Evolutionary conservation across 2,329 filamentous ascomycete genomes (phyloP).

Genomic region (Sclerotinia nivalis): DNA sequence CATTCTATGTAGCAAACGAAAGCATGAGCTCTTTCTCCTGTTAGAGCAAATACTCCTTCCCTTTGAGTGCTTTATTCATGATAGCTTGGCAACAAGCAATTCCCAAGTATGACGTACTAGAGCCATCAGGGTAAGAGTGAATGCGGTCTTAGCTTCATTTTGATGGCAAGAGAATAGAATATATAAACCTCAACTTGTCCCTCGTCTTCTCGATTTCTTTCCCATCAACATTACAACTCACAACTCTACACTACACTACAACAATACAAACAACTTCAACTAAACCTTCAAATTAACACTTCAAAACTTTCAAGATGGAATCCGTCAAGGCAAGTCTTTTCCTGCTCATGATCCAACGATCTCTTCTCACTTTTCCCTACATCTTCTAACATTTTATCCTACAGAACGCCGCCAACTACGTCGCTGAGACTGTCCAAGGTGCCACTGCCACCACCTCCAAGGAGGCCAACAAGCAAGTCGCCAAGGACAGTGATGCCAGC

Average conservation of each 20-base stretch:
- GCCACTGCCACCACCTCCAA: conserved; percentile 51
- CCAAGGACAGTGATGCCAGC: conserved; percentile 52
- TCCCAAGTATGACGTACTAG: conserved; percentile 10
- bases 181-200: conserved; percentile 21
- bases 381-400: not conserved
- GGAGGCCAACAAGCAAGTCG: conserved; percentile 59
- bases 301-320: conserved; percentile 41
- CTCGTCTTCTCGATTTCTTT: not conserved
- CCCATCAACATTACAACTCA: conserved; percentile 28
- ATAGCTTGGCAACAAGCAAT: not conserved
- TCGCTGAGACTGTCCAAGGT: conserved; percentile 55
- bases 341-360: not conserved
- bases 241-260: conserved; percentile 28
- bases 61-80: not conserved
- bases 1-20: not conserved
- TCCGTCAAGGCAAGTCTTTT: conserved; percentile 39
- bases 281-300: conserved; percentile 28
- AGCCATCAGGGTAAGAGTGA: not conserved
- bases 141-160: conserved; percentile 4
- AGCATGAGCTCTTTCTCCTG: not conserved
- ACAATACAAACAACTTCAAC: conserved; percentile 26
- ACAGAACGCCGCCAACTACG: conserved; percentile 56
- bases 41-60: not conserved
- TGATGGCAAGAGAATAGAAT: not conserved
- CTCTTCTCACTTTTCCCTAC: not conserved